Conservation (phyloP, 345 rosid genomes). For the Lepidium sativum region DNA sequence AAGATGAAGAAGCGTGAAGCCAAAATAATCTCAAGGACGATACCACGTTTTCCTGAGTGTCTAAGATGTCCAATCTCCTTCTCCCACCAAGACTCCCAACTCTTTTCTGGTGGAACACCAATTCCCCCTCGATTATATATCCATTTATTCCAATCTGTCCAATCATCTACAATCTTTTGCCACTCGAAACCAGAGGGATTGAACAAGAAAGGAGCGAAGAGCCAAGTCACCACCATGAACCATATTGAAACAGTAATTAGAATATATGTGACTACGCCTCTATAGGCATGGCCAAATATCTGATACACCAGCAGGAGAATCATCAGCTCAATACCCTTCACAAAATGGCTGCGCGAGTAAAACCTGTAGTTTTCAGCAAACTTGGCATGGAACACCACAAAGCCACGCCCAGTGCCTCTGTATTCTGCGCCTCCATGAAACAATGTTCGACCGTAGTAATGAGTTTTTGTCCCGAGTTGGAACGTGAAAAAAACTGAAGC, state of each 20-base stretch:
- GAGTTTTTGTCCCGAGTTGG: constrained; percentile 59
- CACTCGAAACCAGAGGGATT: constrained; percentile 68
- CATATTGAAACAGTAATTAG: constrained; percentile 51
- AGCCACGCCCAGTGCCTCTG: constrained; percentile 95
- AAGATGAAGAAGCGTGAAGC: constrained; percentile 52
- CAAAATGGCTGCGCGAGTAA: constrained; percentile 65
- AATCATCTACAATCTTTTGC: constrained; percentile 65
- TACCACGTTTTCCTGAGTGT: constrained; percentile 43
- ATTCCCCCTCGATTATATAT: constrained; percentile 48
- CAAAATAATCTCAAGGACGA: constrained; percentile 41
- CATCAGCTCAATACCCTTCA: constrained; percentile 58
- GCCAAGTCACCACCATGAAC: constrained; percentile 63
- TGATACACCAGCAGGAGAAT: constrained; percentile 53
- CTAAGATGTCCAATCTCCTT: constrained; percentile 51
- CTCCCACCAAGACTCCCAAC: constrained; percentile 85
- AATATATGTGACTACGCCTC: constrained; percentile 36
- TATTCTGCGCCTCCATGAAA: constrained; percentile 85
- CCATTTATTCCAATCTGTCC: constrained; percentile 72
- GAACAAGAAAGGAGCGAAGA: constrained; percentile 60
- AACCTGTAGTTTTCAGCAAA: constrained; percentile 76
- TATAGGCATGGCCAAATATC: constrained; percentile 39
- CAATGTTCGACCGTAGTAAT: constrained; percentile 61
- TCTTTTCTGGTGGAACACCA: constrained; percentile 53
- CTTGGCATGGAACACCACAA: constrained; percentile 81
- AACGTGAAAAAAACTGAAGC: constrained; percentile 65